Percentiles rank a stretch among this genome's conserved stretches.
These are phyloP conservation scores for Aquilaria yunnanensis DNA, from an alignment of 345 rosid genomes.

Conservation along the genomic window DNA sequence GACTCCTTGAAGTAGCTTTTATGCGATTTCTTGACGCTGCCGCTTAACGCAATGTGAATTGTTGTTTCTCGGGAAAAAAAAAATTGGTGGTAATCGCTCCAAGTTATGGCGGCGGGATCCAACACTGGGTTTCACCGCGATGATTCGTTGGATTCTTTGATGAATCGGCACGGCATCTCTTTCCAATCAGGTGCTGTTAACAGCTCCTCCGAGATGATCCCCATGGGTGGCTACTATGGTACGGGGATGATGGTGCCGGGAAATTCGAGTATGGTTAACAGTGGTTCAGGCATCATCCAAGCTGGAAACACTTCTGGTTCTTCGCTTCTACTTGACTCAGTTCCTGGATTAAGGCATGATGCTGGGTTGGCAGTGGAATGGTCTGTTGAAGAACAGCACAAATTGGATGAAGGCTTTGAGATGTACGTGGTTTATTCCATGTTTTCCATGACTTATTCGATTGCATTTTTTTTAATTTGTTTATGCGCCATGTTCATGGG, in stretches of 20 bases:
- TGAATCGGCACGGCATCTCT: constrained; percentile 44
- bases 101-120: constrained; percentile 57
- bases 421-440: constrained; percentile 33
- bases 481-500: neutral
- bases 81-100: neutral
- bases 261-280: constrained; percentile 29
- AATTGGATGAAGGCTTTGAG: constrained; percentile 60
- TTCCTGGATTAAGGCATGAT: constrained; percentile 50
- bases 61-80: neutral
- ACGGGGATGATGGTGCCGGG: constrained; percentile 25
- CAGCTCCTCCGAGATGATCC: constrained; percentile 44
- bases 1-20: neutral
- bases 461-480: neutral
- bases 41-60: neutral
- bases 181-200: constrained; percentile 39
- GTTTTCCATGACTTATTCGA: neutral
- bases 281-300: constrained; percentile 26
- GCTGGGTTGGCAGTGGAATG: constrained; percentile 67
- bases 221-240: constrained; percentile 44
- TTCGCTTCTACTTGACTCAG: constrained; percentile 51
- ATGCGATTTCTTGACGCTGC: neutral
- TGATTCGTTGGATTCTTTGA: constrained; percentile 26
- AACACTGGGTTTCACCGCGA: constrained; percentile 39
- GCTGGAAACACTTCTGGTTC: constrained; percentile 39
- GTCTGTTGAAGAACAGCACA: constrained; percentile 72